phyloP scores from a whole-genome alignment of 257 asterid genomes.

The Plantago elongata region DNA sequence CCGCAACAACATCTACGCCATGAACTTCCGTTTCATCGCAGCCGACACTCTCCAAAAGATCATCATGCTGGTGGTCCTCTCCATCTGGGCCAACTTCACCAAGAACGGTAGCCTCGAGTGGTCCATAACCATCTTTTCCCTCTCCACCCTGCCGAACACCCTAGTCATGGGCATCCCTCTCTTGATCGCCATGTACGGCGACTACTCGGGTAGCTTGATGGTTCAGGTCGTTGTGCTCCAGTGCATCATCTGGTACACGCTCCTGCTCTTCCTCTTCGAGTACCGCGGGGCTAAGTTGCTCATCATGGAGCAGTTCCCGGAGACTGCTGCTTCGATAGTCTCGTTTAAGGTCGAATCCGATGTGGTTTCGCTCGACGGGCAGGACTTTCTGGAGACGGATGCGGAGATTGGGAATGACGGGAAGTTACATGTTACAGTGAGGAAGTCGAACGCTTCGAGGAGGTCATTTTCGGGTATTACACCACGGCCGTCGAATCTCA shows the following conservation, averaged over 20 bases:
- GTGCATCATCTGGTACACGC: slow-evolving; percentile 89
- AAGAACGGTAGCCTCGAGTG: slow-evolving; percentile 79
- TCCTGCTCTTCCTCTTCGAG: slow-evolving; percentile 68
- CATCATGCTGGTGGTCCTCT: slow-evolving; percentile 63
- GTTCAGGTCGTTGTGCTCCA: slow-evolving; percentile 85
- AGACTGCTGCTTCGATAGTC: slow-evolving; percentile 82
- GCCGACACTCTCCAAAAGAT: slow-evolving; percentile 78
- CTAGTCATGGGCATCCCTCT: slow-evolving; percentile 92
- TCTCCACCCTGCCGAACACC: slow-evolving; percentile 83
- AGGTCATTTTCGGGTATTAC: slow-evolving; percentile 50
- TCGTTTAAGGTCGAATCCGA: slow-evolving; percentile 90
- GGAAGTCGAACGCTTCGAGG: slow-evolving; percentile 87
- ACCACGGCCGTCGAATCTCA: slow-evolving; percentile 46
- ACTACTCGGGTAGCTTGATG: slow-evolving; percentile 63
- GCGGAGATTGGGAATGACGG: slow-evolving; percentile 86
- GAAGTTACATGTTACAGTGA: slow-evolving; percentile 71
- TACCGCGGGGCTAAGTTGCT: slow-evolving; percentile 82
- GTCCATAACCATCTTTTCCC: slow-evolving; percentile 80
- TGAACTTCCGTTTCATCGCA: slow-evolving; percentile 84
- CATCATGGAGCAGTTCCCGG: slow-evolving; percentile 82
- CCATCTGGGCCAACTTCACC: slow-evolving; percentile 59
- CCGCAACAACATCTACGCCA: slow-evolving; percentile 57
- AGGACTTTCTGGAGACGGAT: slow-evolving; percentile 88
- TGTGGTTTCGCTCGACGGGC: slow-evolving; percentile 89
- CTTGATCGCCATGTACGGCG: slow-evolving; percentile 78